Base-by-base conservation (phyloP, 75 land plant genomes). In the Chamaecyparis obtusa region DNA sequence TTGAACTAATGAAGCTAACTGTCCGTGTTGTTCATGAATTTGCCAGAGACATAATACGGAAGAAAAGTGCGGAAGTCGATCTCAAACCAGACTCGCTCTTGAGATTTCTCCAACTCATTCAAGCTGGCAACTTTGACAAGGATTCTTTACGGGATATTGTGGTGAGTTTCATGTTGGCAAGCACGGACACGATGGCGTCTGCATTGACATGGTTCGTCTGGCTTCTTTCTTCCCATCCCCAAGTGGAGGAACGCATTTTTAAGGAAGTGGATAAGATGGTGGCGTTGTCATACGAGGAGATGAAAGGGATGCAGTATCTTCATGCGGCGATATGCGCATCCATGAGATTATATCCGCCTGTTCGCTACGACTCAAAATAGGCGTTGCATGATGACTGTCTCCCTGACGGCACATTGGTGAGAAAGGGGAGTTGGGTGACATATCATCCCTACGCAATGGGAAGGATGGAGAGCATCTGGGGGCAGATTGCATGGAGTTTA, bases 381-480 rank as follows among this genome's bases (percentile, higher is more conserved):
- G 91, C 89, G 3, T 0, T 76, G 36, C 69, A n/a, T 3, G 83
- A 60, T 2, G 91, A 90, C 69, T 14, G 46, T 6, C 48, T 84
- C 16, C 91, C 91, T 13, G 91, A 90, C 74, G 91, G 91, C 9
- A 88, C 86, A 14, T 74, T 30, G 16, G 80, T 90, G 37, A 24
- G 19, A 17, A 78, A 83, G n/a, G 86, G 87, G 2, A 56, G 21
- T 14, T 54, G 87, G 64, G 89, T 90, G 27, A 84, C 84, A 11
- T 90, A 79, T 75, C 89, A 87, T 46, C 84, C 86, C 10, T 90
- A 85, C 75, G 89, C 91, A 8, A 90, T 90, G 91, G 91, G 89
- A 6, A 55, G 91, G 39, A 88, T 85, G 87, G 89, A 88, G 75
- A 51, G 43, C 17, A 2, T 90, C 0, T 87, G 46, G 89, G 91